Percentiles rank a stretch among this genome's conserved stretches.
phyloP scores from a whole-genome alignment of 148 eudicot species.

The Rhododendron simsii region DNA sequence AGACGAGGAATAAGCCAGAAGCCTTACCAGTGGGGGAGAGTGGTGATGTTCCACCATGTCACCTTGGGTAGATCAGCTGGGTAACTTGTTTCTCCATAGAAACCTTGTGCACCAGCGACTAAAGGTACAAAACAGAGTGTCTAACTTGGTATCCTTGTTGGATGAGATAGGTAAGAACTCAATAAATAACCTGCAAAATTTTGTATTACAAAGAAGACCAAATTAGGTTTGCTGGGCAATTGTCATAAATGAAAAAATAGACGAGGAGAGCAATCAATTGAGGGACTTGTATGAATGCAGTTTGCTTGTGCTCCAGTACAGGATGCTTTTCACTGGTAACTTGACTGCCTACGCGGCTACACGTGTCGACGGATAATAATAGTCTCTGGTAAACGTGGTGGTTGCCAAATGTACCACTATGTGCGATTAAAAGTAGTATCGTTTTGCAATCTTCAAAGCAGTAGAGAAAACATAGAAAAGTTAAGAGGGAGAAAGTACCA shows the following conservation, averaged over 20 bases:
- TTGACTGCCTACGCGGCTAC: neutral
- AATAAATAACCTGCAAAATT: neutral
- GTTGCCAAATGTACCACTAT: neutral
- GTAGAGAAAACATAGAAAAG: neutral
- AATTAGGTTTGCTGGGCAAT: neutral
- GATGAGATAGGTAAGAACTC: neutral
- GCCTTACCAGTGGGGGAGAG: conserved; percentile 3
- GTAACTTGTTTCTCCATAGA: neutral
- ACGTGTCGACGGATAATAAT: neutral
- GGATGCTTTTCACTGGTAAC: neutral
- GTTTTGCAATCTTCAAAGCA: neutral
- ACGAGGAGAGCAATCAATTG: neutral
- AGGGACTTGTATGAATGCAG: neutral
- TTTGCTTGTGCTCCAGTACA: neutral
- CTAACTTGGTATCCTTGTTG: neutral
- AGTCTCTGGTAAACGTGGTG: neutral
- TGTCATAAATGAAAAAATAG: neutral
- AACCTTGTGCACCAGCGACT: neutral
- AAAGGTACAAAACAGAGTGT: neutral
- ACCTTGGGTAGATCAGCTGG: neutral
- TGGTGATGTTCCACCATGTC: neutral
- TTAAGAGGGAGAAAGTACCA: neutral
- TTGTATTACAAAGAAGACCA: neutral
- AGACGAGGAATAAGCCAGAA: neutral
- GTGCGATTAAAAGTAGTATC: neutral